Percentiles rank a stretch among this genome's conserved stretches.
phyloP scores from a whole-genome alignment of 2,329 filamentous ascomycete species.

The Chalaropsis ovoidea region DNA sequence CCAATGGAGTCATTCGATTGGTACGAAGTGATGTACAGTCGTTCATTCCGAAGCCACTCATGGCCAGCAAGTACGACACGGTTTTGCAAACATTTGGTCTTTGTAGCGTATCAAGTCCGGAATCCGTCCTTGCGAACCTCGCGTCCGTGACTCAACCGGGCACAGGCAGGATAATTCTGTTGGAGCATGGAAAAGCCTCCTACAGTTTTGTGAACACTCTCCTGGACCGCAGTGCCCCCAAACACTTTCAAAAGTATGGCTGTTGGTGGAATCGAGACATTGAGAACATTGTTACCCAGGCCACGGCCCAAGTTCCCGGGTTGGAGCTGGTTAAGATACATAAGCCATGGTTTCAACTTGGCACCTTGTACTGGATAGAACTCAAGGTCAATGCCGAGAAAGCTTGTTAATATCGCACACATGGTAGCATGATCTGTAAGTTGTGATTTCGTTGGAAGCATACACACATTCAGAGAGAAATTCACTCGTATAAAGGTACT shows the following conservation, averaged over 20 bases:
- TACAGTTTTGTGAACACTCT: slow-evolving; percentile 46
- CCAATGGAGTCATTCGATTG: slow-evolving; percentile 39
- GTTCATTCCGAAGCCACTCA: slow-evolving; percentile 35
- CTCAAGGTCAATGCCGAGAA: slow-evolving; percentile 34
- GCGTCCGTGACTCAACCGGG: slow-evolving; percentile 43
- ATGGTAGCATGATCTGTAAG: too few species aligned
- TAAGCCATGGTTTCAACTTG: slow-evolving; percentile 44
- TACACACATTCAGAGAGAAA: neutral
- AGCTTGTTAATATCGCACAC: too few species aligned
- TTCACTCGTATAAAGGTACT: too few species aligned
- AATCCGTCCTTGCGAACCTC: slow-evolving; percentile 44
- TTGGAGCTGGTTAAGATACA: slow-evolving; percentile 47
- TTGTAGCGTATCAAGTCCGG: slow-evolving; percentile 51
- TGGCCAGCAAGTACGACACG: slow-evolving; percentile 44
- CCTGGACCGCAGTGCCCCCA: slow-evolving; percentile 45
- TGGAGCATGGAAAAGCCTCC: slow-evolving; percentile 52
- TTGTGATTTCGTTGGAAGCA: too few species aligned
- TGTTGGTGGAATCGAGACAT: slow-evolving; percentile 62
- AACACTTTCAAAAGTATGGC: slow-evolving; percentile 50
- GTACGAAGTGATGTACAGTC: slow-evolving; percentile 41
- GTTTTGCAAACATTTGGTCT: slow-evolving; percentile 55
- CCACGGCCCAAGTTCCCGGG: slow-evolving; percentile 40
- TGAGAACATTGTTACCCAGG: slow-evolving; percentile 43
- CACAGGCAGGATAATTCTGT: slow-evolving; percentile 49
- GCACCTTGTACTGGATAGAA: slow-evolving; percentile 51